Evolutionary conservation across 1,284 basidiomycete species (phyloP).

Genomic region (Spongiforma sp.): DNA sequence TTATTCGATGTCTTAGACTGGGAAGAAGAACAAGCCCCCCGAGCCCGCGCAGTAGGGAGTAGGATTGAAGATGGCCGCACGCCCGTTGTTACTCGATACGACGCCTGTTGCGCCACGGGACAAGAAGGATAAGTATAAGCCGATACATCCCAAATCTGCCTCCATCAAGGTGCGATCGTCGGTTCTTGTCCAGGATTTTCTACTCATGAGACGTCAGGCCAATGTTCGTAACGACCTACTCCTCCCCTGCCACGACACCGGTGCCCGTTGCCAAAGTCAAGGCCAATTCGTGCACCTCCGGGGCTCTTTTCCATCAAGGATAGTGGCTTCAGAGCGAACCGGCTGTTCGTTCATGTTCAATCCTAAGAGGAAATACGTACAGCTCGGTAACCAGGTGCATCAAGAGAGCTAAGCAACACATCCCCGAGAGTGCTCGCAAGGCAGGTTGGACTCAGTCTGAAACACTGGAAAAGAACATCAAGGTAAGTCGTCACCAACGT

Average conservation of each 20-base stretch:
- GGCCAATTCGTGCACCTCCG: constrained; percentile 80
- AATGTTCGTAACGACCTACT: constrained; percentile 76
- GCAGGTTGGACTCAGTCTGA: constrained; percentile 96
- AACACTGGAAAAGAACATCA: constrained; percentile 85
- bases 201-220: constrained; percentile 50
- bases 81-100: constrained; percentile 82
- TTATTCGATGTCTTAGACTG: constrained; percentile 57
- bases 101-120: constrained; percentile 64
- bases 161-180: constrained; percentile 73
- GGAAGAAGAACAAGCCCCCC: constrained; percentile 57
- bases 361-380: constrained; percentile 89
- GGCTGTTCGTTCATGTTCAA: constrained; percentile 85
- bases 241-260: constrained; percentile 59
- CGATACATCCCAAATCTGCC: constrained; percentile 97
- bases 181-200: background rate
- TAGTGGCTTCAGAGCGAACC: constrained; percentile 62
- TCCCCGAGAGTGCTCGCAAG: constrained; percentile 90
- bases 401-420: constrained; percentile 90
- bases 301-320: constrained; percentile 55
- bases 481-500: constrained; percentile 54
- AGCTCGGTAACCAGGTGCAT: constrained; percentile 83
- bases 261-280: constrained; percentile 47
- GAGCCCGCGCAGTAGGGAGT: constrained; percentile 77
- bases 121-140: constrained; percentile 91
- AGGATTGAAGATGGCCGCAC: constrained; percentile 89